These are phyloP conservation scores for Cyathus pygmaeus DNA, from an alignment of 1,284 basidiomycete genomes.

Conservation along the genomic window DNA sequence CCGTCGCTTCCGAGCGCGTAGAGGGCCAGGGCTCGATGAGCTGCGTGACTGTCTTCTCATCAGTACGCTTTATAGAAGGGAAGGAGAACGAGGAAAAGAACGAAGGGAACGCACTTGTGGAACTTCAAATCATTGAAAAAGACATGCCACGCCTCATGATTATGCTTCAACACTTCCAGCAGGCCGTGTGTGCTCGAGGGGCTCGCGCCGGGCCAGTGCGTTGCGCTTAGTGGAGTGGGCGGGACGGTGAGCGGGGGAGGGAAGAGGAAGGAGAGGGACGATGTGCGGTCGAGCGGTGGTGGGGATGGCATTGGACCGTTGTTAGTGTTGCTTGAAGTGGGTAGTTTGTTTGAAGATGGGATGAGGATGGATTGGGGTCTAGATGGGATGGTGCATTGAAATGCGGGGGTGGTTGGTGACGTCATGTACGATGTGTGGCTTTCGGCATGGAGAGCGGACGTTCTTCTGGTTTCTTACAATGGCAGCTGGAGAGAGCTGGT, in stretches of 20 bases:
- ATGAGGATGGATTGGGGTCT: no score
- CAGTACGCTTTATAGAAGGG: not conserved
- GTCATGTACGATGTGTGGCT: no score
- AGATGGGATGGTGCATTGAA: no score
- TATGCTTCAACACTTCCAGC: constrained; percentile 41
- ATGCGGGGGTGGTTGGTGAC: no score
- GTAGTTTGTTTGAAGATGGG: no score
- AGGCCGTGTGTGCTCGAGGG: not conserved
- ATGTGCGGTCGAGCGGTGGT: no score
- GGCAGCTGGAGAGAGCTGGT: no score
- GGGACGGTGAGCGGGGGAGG: not conserved
- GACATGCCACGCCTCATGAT: constrained; percentile 50
- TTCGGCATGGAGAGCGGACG: no score
- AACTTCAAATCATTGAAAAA: constrained; percentile 52
- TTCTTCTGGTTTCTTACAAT: no score
- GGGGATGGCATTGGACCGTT: no score
- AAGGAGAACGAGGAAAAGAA: not conserved
- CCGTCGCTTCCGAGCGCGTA: constrained; percentile 59
- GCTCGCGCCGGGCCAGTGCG: not conserved
- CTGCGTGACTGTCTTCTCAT: constrained; percentile 52
- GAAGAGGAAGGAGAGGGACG: not conserved
- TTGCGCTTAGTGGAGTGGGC: not conserved
- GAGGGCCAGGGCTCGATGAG: constrained; percentile 61
- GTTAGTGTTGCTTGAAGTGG: no score
- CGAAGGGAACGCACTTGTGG: constrained; percentile 45